Base-by-base conservation (phyloP, 2,329 filamentous ascomycete genomes). In the Torrubiella hemipterigena region DNA sequence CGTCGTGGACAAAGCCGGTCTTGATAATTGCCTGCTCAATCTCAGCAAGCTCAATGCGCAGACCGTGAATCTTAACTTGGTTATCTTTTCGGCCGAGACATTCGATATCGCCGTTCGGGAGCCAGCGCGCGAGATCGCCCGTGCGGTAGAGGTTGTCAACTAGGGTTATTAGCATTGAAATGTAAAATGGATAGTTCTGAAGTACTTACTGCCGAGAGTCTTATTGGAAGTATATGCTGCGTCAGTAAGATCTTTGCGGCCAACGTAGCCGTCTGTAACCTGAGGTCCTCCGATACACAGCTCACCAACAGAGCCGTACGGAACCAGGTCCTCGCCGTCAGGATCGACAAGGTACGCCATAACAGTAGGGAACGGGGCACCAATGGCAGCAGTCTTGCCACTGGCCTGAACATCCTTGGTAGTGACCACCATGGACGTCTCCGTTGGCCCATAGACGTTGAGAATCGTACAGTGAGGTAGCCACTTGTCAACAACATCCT, bases 41-140 rank as follows among this genome's bases (percentile, higher is more conserved):
- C 30, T 38, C 36, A 4, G 29, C 36, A 4, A 38, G 27, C 29
- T 44, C 42, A 18, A 45, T 30, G 4, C 43, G 36, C 17, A 34
- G 27, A 3, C 43, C 43, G 14, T 40, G 34, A 5, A 45, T 37
- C 30, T 47, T 47, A 20, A 46, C 38, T 27, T 40, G 36, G 5
- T 23, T 31, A 24, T 46, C 44, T 18, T 38, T 42, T 10, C 44
- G 42, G n/a, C 41, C 33, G 11, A 33, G 29, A 20, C 34, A 42
- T 16, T 42, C 36, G 7, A 45, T 28, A 5, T 32, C 36, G 9
- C 42, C 42, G 27, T 35, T 32, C 3, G 38, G 20, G 6, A 39
- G 35, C 27, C 34, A 37, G 7, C 27, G 35, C 6, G 34, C 37
- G 8, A 45, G 17, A 17, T 45, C 42, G 8, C 42, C 42, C 1